phyloP scores from a whole-genome alignment of 768 basidiomycete genomes.

The Lactifluus pinguis region DNA sequence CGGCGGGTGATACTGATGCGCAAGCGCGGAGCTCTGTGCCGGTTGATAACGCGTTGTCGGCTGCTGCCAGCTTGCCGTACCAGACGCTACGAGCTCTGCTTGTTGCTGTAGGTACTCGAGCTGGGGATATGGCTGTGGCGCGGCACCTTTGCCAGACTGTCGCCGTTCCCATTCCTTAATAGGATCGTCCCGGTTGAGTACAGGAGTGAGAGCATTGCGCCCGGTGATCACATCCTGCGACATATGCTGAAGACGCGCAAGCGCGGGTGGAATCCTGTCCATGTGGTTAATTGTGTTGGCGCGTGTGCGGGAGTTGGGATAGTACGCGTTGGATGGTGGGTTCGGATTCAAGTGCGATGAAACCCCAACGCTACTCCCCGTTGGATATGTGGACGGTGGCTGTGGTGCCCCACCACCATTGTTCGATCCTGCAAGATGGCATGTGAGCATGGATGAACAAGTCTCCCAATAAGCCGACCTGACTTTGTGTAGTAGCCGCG shows the following conservation, averaged over 20 bases:
- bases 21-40: slow-evolving; percentile 54
- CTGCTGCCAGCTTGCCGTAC: slow-evolving; percentile 46
- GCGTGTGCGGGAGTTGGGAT: slow-evolving; percentile 59
- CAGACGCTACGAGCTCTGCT: slow-evolving; percentile 68
- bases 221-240: slow-evolving; percentile 71
- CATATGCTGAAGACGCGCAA: slow-evolving; percentile 85
- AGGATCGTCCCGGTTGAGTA: slow-evolving; percentile 89
- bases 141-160: slow-evolving; percentile 60
- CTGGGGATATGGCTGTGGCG: slow-evolving; percentile 79
- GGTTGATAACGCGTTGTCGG: slow-evolving; percentile 38
- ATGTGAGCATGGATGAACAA: slow-evolving; percentile 43
- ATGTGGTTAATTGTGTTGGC: slow-evolving; percentile 90
- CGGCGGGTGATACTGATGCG: slow-evolving; percentile 56
- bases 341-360: slow-evolving; percentile 33
- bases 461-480: slow-evolving; percentile 30
- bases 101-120: slow-evolving; percentile 91
- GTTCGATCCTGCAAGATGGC: slow-evolving; percentile 31
- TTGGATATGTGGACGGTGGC: slow-evolving; percentile 7
- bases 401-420: slow-evolving; percentile 22
- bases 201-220: slow-evolving; percentile 83
- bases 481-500: slow-evolving; percentile 20
- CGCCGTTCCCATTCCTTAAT: slow-evolving; percentile 94
- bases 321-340: slow-evolving; percentile 59
- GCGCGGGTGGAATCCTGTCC: slow-evolving; percentile 89
- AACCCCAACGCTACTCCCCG: slow-evolving; percentile 10